Evolutionary conservation across 78 protist genomes (phyloP), one percentile per base, ranked within the genome.

Genomic region (Polysphondylium violaceum): DNA sequence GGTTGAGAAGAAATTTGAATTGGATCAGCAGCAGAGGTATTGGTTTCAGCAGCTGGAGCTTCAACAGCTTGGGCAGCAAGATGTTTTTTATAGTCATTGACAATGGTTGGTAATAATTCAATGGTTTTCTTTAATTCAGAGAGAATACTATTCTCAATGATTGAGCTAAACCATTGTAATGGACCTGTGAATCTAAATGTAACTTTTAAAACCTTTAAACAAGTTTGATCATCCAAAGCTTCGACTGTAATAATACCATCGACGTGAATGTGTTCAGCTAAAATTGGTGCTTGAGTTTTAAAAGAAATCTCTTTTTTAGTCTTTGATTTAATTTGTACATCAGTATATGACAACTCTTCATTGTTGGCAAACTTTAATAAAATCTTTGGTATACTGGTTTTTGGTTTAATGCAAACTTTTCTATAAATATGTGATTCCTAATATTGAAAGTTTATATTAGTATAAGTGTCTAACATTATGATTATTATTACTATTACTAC

Each of bases 151-250:
- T 36, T 69, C 44, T 83, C 90, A 33, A 83, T 83, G 19, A 83
- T 72, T 40, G 90, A 83, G 16, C 79, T 69, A 27, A 83, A 69
- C 90, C 90, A 83, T 69, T 83, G 78, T 50, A 83, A 74, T 69
- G 90, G 73, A n/a, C 90, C 90, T 29, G 90, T 69, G 38, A 83
- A 83, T 58, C 71, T 83, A 58, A 83, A 69, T 35, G 63, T 83
- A 69, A 83, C 76, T 9, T 69, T 67, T 40, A 51, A 40, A 31
- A 83, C 90, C 23, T 69, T 83, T 29, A 83, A 55, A 69, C 90
- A 83, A n/a, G 50, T 38, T 33, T 83, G 47, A 27, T 83, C 75
- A 41, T 83, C 90, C 43, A 83, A 69, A 69, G 90, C 79, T 58
- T 83, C 90, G n/a, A 83, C 47, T 25, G 25, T 83, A 69, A 83